Conservation (phyloP, 1,284 basidiomycete species). For the Moesziomyces antarcticus region DNA sequence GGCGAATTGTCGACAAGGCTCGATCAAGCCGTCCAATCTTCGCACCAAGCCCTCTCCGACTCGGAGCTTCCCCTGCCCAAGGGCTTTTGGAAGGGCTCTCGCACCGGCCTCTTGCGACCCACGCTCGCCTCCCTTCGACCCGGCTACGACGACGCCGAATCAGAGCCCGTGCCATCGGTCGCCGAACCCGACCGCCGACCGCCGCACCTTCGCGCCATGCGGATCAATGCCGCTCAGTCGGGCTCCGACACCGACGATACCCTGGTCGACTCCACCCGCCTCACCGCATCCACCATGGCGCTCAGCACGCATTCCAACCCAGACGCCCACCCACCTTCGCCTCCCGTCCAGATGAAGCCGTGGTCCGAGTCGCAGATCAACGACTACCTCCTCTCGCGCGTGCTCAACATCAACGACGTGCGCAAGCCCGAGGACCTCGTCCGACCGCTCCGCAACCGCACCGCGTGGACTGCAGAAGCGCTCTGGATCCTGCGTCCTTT, state of each 20-base stretch:
- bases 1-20: slow-evolving; percentile 26
- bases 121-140: slow-evolving; percentile 58
- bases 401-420: slow-evolving; percentile 62
- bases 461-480: slow-evolving; percentile 46
- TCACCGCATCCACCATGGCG: slow-evolving; percentile 18
- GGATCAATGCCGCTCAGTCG: slow-evolving; percentile 38
- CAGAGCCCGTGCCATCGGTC: slow-evolving; percentile 2
- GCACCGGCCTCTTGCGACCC: slow-evolving; percentile 56
- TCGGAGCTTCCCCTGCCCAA: slow-evolving; percentile 18
- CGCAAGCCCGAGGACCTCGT: slow-evolving; percentile 60
- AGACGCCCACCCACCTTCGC: slow-evolving; percentile 12
- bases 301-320: slow-evolving; percentile 9
- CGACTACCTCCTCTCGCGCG: slow-evolving; percentile 62
- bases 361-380: slow-evolving; percentile 62
- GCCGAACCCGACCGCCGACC: slow-evolving; percentile 20
- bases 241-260: slow-evolving; percentile 60
- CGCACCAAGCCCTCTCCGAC: slow-evolving; percentile 3
- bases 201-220: slow-evolving; percentile 35
- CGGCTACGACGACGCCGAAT: slow-evolving; percentile 16
- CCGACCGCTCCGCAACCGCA: slow-evolving; percentile 37
- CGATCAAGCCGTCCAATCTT: slow-evolving; percentile 24
- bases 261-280: slow-evolving; percentile 49
- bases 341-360: slow-evolving; percentile 28
- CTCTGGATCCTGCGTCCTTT: slow-evolving; percentile 61
- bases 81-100: slow-evolving; percentile 55